Percentiles rank a stretch among this genome's conserved stretches.
These are phyloP conservation scores for Hyaloperonospora brassicae DNA, from an alignment of 352 stramenopile species.

Conservation along the genomic window DNA sequence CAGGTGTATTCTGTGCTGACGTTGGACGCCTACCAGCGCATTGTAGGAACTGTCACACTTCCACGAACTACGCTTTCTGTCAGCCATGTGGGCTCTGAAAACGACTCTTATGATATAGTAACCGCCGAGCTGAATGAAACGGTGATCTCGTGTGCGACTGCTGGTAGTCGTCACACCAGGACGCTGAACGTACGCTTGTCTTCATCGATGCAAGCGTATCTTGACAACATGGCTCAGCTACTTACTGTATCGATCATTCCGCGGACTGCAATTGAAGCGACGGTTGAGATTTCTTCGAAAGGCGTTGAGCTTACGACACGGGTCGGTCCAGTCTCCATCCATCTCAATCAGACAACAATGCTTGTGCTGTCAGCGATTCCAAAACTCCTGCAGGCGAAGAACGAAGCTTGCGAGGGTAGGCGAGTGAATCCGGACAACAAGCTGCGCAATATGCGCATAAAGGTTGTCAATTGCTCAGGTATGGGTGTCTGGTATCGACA, in stretches of 20 bases:
- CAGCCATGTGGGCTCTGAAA: constrained; percentile 32
- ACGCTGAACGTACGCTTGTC: constrained; percentile 30
- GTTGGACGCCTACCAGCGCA: constrained; percentile 34
- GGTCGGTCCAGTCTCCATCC: constrained; percentile 43
- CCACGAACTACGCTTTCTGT: constrained; percentile 34
- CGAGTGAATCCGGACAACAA: no score
- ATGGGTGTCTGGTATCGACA: constrained; percentile 57
- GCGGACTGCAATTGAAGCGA: constrained; percentile 36
- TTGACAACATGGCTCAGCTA: constrained; percentile 70
- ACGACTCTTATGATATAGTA: constrained; percentile 52
- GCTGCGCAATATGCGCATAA: constrained; percentile 54
- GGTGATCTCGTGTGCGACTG: constrained; percentile 23
- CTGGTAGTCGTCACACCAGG: constrained; percentile 15
- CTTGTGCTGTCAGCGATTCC: constrained; percentile 51
- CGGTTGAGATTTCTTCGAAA: constrained; percentile 25
- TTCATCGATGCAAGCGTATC: constrained; percentile 43
- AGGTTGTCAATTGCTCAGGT: constrained; percentile 38
- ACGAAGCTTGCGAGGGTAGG: constrained; percentile 1
- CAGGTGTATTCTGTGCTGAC: constrained; percentile 42
- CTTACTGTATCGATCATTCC: constrained; percentile 61
- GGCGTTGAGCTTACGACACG: constrained; percentile 42
- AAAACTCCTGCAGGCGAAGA: constrained; percentile 26
- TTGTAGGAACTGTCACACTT: constrained; percentile 27
- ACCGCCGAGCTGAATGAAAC: constrained; percentile 44
- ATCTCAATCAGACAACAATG: constrained; percentile 64